Conservation (phyloP, 495 filamentous ascomycete species). For the Penicillium cataractarum region DNA sequence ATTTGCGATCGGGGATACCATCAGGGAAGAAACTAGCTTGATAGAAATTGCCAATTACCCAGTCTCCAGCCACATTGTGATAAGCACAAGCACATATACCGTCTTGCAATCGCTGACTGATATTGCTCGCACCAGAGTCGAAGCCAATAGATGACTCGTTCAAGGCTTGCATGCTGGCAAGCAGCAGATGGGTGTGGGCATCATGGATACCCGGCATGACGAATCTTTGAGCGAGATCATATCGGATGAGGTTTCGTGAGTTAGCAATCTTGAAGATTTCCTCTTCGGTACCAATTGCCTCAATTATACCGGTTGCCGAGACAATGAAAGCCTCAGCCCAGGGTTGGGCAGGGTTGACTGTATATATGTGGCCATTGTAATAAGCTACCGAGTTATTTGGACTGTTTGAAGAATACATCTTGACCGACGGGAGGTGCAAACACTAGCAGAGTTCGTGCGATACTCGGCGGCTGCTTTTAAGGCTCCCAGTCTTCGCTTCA, state of each 20-base stretch:
- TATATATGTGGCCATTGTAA: not conserved
- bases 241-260: not conserved
- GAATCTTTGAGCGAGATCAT: not conserved
- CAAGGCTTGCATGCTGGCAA: not conserved
- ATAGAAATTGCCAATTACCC: slow-evolving; percentile 5
- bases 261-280: not conserved
- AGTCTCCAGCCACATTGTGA: slow-evolving; percentile 5
- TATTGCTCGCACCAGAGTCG: not conserved
- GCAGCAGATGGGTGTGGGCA: not conserved
- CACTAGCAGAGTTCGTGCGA: not conserved
- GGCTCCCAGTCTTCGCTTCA: not conserved
- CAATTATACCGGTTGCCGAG: not conserved
- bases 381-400: not conserved
- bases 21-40: slow-evolving; percentile 6
- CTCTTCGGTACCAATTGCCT: not conserved
- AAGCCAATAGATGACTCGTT: not conserved
- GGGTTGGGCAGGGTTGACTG: not conserved
- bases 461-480: not conserved
- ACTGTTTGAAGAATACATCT: not conserved
- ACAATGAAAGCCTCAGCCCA: not conserved
- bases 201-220: not conserved
- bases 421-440: not conserved
- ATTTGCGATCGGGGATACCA: not conserved
- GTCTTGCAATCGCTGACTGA: not conserved
- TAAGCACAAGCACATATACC: not conserved